A percentile compares a stretch with the other conserved stretches of the same genome.
phyloP scores from a whole-genome alignment of 2,329 filamentous ascomycete genomes.

The Zopfia rhizophila region DNA sequence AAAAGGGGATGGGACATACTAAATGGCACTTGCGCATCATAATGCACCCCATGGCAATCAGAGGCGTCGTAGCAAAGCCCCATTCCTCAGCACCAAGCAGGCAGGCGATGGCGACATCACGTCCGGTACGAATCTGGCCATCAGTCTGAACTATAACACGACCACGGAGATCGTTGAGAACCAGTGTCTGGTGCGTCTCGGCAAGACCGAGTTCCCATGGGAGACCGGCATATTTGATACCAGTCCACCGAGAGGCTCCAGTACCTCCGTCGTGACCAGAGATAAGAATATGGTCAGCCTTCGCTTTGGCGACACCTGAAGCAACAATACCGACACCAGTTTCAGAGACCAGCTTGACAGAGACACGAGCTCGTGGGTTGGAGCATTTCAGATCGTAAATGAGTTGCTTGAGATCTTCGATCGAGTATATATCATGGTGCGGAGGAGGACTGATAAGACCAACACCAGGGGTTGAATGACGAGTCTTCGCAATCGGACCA shows the following conservation, averaged over 20 bases:
- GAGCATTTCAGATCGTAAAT: slow-evolving; percentile 98
- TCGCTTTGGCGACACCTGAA: slow-evolving; percentile 96
- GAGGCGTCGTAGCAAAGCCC: slow-evolving; percentile 92
- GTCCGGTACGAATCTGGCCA: slow-evolving; percentile 89
- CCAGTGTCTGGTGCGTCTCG: slow-evolving; percentile 95
- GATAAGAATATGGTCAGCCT: slow-evolving; percentile 96
- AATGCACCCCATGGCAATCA: slow-evolving; percentile 97
- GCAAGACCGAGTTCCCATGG: slow-evolving; percentile 97
- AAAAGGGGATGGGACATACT: not conserved
- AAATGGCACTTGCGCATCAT: slow-evolving; percentile 82
- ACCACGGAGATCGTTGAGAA: slow-evolving; percentile 93
- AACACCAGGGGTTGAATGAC: slow-evolving; percentile 95
- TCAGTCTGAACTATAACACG: slow-evolving; percentile 97
- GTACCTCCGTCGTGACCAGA: slow-evolving; percentile 97
- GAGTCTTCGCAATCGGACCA: slow-evolving; percentile 89
- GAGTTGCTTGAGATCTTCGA: slow-evolving; percentile 96
- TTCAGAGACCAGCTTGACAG: slow-evolving; percentile 97
- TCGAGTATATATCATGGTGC: slow-evolving; percentile 98
- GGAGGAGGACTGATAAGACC: slow-evolving; percentile 95
- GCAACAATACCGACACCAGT: slow-evolving; percentile 97
- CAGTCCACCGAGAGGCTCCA: slow-evolving; percentile 95
- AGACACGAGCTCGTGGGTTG: slow-evolving; percentile 89
- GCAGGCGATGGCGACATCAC: slow-evolving; percentile 94
- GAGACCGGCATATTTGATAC: slow-evolving; percentile 97
- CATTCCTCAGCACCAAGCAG: slow-evolving; percentile 97